Evolutionary conservation across 257 asterid genomes (phyloP).

Genomic region (Agastache rugosa): DNA sequence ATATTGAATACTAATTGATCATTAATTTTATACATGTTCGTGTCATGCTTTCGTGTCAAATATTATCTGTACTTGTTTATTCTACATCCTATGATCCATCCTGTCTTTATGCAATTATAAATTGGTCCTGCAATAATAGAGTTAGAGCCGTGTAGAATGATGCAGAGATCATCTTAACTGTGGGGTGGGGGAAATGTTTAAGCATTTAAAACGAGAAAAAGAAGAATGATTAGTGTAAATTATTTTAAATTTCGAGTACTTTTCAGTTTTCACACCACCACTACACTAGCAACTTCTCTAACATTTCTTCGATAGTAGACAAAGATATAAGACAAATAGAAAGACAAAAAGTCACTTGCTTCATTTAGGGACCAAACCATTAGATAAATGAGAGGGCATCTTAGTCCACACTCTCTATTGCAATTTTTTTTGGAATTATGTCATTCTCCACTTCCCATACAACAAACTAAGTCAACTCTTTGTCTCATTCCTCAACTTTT

Average conservation of each 20-base stretch:
- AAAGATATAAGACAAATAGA: neutral
- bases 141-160: neutral
- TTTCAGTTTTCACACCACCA: no score
- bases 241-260: neutral
- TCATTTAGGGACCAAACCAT: neutral
- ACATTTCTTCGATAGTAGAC: neutral
- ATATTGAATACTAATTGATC: no score
- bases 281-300: neutral
- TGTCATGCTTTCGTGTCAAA: no score
- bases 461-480: constrained; percentile 1
- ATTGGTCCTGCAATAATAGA: neutral
- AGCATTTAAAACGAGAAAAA: neutral
- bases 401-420: neutral
- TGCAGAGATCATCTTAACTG: no score
- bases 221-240: neutral
- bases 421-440: neutral
- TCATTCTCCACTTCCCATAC: neutral
- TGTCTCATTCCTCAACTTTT: constrained; percentile 35
- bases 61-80: no score
- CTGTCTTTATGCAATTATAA: no score
- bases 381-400: neutral
- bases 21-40: no score
- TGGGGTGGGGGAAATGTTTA: no score
- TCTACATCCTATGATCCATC: no score
- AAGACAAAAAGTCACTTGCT: neutral